phyloP scores from a whole-genome alignment of 352 stramenopile species.

The Paralagenidium karlingii region DNA sequence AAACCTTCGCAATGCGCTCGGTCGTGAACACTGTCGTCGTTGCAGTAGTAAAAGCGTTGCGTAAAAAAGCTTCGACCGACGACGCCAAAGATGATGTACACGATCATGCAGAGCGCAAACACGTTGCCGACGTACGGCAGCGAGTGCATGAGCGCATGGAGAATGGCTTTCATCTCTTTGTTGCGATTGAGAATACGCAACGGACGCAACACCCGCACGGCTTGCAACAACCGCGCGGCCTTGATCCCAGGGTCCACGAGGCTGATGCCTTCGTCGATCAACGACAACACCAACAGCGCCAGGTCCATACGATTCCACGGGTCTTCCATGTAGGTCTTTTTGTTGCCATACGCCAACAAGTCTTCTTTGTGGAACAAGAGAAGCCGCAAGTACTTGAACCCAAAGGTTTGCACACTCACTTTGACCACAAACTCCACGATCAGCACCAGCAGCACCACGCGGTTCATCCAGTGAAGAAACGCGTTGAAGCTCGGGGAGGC shows the following conservation, averaged over 20 bases:
- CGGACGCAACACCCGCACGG: constrained; percentile 44
- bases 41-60: constrained; percentile 51
- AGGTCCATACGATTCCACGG: constrained; percentile 68
- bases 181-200: constrained; percentile 68
- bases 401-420: constrained; percentile 34
- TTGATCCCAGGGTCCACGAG: constrained; percentile 22
- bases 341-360: constrained; percentile 37
- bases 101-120: constrained; percentile 50
- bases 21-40: constrained; percentile 23
- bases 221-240: constrained; percentile 43
- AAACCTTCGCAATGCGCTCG: constrained; percentile 41
- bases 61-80: constrained; percentile 56
- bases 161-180: constrained; percentile 62
- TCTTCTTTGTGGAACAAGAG: constrained; percentile 51
- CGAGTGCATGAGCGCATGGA: constrained; percentile 52
- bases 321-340: constrained; percentile 66
- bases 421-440: constrained; percentile 51
- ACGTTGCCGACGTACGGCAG: constrained; percentile 64
- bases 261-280: constrained; percentile 43
- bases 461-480: constrained; percentile 23
- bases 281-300: constrained; percentile 31
- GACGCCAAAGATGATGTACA: constrained; percentile 69
- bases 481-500: constrained; percentile 21
- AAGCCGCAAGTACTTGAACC: constrained; percentile 44
- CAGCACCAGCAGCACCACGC: constrained; percentile 32